Conservation (phyloP, 139 green algal species). For the Deuterostichococcus epilithicus region DNA sequence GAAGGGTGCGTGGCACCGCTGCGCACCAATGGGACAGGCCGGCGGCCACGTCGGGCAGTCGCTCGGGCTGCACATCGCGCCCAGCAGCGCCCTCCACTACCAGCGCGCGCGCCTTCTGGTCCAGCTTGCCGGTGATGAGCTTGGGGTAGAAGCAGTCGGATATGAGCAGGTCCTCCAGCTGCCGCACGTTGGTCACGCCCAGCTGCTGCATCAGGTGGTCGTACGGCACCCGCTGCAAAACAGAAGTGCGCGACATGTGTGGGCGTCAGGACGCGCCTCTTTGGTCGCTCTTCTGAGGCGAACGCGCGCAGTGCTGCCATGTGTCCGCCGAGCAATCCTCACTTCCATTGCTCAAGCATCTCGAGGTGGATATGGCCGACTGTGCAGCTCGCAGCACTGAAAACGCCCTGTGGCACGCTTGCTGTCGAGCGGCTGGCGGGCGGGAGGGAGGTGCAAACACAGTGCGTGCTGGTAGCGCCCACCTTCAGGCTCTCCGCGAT, state of each 20-base stretch:
- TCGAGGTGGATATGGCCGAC: too few relatives aligned
- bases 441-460: too few relatives aligned
- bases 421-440: too few relatives aligned
- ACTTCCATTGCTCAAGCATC: too few relatives aligned
- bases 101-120: constrained; percentile 54
- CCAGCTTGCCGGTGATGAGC: constrained; percentile 68
- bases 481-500: constrained; percentile 61
- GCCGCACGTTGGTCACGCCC: constrained; percentile 61
- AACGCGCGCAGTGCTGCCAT: not conserved
- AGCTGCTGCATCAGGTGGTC: constrained; percentile 53
- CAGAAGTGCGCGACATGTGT: not conserved
- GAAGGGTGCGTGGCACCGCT: not conserved
- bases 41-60: constrained; percentile 36
- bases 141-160: constrained; percentile 85
- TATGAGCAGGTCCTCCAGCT: constrained; percentile 92
- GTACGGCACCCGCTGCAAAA: constrained; percentile 60
- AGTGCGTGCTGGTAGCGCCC: not conserved
- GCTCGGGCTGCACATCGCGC: constrained; percentile 53
- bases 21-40: constrained; percentile 54
- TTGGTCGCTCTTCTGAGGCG: not conserved
- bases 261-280: not conserved
- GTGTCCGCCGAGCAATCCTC: too few relatives aligned
- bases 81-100: constrained; percentile 53
- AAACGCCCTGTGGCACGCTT: too few relatives aligned
- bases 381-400: too few relatives aligned